Evolutionary conservation across 305 asterid species (phyloP), one percentile per base, ranked within the genome.

Genomic region (Solanum aculeatissimum): DNA sequence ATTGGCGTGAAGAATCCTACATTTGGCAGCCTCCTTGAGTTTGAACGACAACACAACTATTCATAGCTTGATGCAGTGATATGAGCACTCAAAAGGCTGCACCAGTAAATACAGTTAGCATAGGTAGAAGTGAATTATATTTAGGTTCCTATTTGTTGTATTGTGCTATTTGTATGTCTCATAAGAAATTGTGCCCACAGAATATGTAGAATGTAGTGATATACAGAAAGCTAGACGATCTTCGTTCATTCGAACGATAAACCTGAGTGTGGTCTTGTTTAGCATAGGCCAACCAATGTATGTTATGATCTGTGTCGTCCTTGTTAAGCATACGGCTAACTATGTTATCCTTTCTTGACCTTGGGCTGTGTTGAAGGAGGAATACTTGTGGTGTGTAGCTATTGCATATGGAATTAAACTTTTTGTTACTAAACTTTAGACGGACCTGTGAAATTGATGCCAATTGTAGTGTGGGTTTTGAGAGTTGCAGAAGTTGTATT

Each of bases 1-100:
- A 74, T 94, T 18, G 97, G 98, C 47, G 92, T 94, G 66, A 92
- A 93, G 95, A 96, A 94, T 84, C 93, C 93, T 15, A 92, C 94
- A 1, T 93, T 87, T 14, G 93, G 94, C 43, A 93, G 97, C 89
- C 94, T 95, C 43, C 92, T 94, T 2, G 95, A 95, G 92, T 92
- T 85, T 80, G 90, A 92, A 21, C 87, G 97, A 60, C 84, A 88
- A 32, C 89, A 89, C 87, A 87, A 94, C 53, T 91, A 92, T 86
- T 90, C 95, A 0, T 92, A 94, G 86, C 92, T 94, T 18, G 97
- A 95, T 75, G 57, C 88, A 55, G 53, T 92, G 32, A 12, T 90
- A 84, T 93, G 86, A 91, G 66, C 53, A 47, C 86, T 81, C 85
- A 92, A 38, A 90, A 94, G 21, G 43, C 54, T 51, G 74, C 74